Conservation (phyloP, 495 filamentous ascomycete species). For the Neurospora pannonica region DNA sequence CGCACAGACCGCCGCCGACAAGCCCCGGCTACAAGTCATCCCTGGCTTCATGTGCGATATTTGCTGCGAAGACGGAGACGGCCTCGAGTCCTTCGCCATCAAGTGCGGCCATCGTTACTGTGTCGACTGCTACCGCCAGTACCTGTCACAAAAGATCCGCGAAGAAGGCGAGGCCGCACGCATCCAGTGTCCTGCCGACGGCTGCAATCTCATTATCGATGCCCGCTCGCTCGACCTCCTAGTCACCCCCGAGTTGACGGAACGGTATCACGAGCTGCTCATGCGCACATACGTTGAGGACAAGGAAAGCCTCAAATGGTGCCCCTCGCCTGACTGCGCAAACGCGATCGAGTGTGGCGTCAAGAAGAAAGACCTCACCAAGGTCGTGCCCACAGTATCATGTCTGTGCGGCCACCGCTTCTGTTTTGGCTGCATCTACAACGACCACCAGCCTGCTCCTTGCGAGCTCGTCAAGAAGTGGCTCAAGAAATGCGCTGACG, state of each 20-base stretch:
- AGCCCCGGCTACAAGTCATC: constrained; percentile 58
- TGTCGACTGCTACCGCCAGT: constrained; percentile 84
- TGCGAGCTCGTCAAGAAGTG: constrained; percentile 89
- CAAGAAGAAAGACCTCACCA: constrained; percentile 72
- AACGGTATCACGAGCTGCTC: constrained; percentile 75
- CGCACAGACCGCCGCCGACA: constrained; percentile 50
- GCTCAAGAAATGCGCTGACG: constrained; percentile 97
- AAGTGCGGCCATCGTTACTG: constrained; percentile 96
- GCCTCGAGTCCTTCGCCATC: constrained; percentile 84
- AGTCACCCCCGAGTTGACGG: constrained; percentile 61
- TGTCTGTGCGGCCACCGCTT: constrained; percentile 79
- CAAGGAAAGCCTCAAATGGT: constrained; percentile 91
- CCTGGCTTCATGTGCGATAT: constrained; percentile 85
- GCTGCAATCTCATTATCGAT: constrained; percentile 85
- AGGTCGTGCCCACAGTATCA: constrained; percentile 78
- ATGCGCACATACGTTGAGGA: constrained; percentile 96
- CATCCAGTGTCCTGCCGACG: constrained; percentile 85
- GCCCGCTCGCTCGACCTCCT: constrained; percentile 78
- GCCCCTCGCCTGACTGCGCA: constrained; percentile 88
- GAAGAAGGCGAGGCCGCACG: constrained; percentile 91
- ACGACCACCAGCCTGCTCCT: constrained; percentile 88
- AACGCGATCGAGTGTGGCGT: constrained; percentile 84
- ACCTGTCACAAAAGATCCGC: constrained; percentile 82
- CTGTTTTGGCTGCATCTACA: constrained; percentile 92
- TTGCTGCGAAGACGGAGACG: constrained; percentile 81